These are phyloP conservation scores for Flaveria robusta DNA, from an alignment of 129 eudicot genomes.

Conservation along the genomic window DNA sequence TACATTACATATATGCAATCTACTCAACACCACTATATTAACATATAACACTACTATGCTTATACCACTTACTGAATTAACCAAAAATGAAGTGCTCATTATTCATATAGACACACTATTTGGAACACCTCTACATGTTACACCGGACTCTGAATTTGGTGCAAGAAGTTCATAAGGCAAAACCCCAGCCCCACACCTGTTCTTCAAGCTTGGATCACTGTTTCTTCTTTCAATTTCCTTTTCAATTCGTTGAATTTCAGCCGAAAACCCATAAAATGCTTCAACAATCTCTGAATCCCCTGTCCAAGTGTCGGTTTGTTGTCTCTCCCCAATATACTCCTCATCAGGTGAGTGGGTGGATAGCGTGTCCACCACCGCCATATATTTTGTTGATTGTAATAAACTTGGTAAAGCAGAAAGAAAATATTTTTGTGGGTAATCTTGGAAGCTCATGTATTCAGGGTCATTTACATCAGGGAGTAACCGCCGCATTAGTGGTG, in stretches of 20 bases:
- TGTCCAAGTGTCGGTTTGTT: constrained; percentile 71
- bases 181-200: constrained; percentile 99
- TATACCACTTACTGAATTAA: background rate
- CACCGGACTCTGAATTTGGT: constrained; percentile 92
- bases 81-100: constrained; percentile 12
- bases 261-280: constrained; percentile 72
- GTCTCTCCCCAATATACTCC: constrained; percentile 90
- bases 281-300: constrained; percentile 79
- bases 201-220: constrained; percentile 52
- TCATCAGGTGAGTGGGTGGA: constrained; percentile 98
- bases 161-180: constrained; percentile 87
- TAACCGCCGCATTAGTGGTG: constrained; percentile 77
- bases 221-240: constrained; percentile 78
- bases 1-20: constrained; percentile 37
- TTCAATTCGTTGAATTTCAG: constrained; percentile 66
- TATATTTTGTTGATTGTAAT: constrained; percentile 74
- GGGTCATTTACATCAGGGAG: constrained; percentile 83
- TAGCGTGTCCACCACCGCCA: constrained; percentile 94
- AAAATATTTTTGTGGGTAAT: constrained; percentile 81
- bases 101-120: constrained; percentile 79
- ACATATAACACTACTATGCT: constrained; percentile 8
- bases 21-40: constrained; percentile 14
- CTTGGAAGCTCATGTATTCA: constrained; percentile 56
- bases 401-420: constrained; percentile 73
- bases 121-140: constrained; percentile 94